Conservation (phyloP, 495 filamentous ascomycete genomes). For the Evernia prunastri region DNA sequence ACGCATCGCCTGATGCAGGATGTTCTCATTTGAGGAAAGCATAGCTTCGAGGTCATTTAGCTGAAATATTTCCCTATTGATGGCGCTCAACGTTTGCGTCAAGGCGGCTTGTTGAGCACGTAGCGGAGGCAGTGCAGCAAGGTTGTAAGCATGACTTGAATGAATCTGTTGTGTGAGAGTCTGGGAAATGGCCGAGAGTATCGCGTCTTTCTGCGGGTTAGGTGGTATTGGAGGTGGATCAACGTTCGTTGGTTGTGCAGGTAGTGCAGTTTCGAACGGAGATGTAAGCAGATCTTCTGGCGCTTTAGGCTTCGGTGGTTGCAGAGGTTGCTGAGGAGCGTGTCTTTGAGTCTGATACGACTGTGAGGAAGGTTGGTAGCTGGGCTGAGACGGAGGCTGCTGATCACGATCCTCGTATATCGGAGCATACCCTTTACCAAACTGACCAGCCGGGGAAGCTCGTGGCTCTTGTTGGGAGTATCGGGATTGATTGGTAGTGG, state of each 20-base stretch:
- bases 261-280: conserved; percentile 59
- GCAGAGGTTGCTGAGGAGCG: conserved; percentile 27
- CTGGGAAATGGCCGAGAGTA: conserved; percentile 69
- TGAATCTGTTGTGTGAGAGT: conserved; percentile 61
- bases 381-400: conserved; percentile 6
- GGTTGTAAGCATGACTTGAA: conserved; percentile 56
- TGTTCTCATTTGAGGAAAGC: conserved; percentile 66
- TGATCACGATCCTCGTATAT: conserved; percentile 3
- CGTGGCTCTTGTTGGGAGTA: conserved; percentile 10
- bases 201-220: conserved; percentile 91
- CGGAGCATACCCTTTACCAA: background rate
- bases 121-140: conserved; percentile 64
- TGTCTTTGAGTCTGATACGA: conserved; percentile 23
- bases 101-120: conserved; percentile 75
- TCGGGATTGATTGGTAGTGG: background rate
- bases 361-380: conserved; percentile 22
- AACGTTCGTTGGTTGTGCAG: conserved; percentile 45
- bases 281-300: conserved; percentile 65
- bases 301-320: conserved; percentile 35
- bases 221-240: conserved; percentile 83
- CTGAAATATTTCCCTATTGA: conserved; percentile 65
- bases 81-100: conserved; percentile 52
- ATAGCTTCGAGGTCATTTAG: conserved; percentile 62
- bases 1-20: conserved; percentile 67
- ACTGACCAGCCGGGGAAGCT: background rate